Conservation (phyloP, 805 yeast genomes). For the Wickerhamiella slavikovae region DNA sequence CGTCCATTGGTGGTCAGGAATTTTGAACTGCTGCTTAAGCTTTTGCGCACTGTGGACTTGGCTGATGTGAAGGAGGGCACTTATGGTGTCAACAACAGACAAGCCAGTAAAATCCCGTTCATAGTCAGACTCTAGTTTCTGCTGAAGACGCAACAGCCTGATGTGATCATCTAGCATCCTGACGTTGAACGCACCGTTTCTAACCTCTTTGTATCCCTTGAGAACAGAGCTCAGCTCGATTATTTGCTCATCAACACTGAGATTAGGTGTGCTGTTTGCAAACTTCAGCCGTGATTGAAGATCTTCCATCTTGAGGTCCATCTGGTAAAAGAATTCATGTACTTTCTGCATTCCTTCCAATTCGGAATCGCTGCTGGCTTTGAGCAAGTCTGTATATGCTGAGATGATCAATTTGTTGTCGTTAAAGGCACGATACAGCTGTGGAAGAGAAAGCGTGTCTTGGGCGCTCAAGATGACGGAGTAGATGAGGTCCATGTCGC, state of each 20-base stretch:
- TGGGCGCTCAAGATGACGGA: conserved; percentile 35
- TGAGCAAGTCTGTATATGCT: conserved; percentile 21
- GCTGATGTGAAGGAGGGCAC: conserved; percentile 24
- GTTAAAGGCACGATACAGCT: conserved; percentile 46
- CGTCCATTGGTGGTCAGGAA: conserved; percentile 37
- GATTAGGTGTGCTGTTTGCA: background rate
- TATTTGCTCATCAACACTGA: conserved; percentile 7
- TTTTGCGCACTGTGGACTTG: conserved; percentile 31
- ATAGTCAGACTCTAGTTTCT: conserved; percentile 23
- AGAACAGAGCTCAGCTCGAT: conserved; percentile 11
- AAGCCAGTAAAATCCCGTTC: conserved; percentile 22
- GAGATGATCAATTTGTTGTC: conserved; percentile 23
- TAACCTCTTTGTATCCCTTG: conserved; percentile 19
- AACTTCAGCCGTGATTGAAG: conserved; percentile 20
- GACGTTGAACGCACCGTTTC: conserved; percentile 17
- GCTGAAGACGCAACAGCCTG: conserved; percentile 25
- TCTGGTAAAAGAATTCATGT: conserved; percentile 40
- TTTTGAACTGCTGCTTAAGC: conserved; percentile 30
- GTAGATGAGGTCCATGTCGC: conserved; percentile 38
- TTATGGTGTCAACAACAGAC: conserved; percentile 30
- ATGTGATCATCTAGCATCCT: conserved; percentile 26
- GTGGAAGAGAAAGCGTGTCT: conserved; percentile 36
- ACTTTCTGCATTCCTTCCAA: conserved; percentile 21
- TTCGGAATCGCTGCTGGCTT: conserved; percentile 3
- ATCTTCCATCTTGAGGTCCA: conserved; percentile 32